These are phyloP conservation scores for Lactifluus subvellereus DNA, from an alignment of 768 basidiomycete genomes.

Conservation along the genomic window DNA sequence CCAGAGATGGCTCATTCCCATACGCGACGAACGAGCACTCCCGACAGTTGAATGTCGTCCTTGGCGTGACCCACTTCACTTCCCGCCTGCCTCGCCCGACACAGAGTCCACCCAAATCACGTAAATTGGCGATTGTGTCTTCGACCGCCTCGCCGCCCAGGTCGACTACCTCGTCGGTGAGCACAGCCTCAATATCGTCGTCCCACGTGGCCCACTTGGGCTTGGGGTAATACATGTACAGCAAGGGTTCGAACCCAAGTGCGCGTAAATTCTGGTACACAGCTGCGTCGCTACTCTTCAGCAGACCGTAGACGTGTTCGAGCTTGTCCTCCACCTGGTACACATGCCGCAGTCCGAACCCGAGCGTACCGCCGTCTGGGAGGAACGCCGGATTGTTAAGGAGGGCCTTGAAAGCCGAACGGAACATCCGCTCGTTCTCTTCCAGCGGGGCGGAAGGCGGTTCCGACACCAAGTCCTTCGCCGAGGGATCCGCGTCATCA, in stretches of 20 bases:
- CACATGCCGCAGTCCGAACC: conserved; percentile 7
- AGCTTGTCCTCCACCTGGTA: conserved; percentile 1
- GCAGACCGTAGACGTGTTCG: not conserved
- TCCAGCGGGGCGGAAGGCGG: not conserved
- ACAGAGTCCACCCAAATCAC: not conserved
- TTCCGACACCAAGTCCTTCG: not conserved
- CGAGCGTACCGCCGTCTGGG: conserved; percentile 1
- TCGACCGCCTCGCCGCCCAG: not conserved
- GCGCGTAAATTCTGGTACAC: not conserved
- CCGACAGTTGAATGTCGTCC: not conserved
- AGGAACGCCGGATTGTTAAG: conserved; percentile 7
- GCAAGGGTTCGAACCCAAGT: not conserved
- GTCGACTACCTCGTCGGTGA: not conserved
- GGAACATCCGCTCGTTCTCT: no score
- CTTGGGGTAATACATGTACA: conserved; percentile 1
- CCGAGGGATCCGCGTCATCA: not conserved
- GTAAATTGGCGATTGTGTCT: not conserved
- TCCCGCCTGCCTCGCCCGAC: not conserved
- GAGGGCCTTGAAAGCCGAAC: not conserved
- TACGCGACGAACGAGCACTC: not conserved
- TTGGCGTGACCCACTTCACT: conserved; percentile 5
- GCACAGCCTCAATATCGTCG: not conserved
- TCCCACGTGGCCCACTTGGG: not conserved
- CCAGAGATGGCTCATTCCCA: not conserved
- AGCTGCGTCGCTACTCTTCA: conserved; percentile 8